These are phyloP conservation scores for Fraxinus cuspidata DNA, from an alignment of 257 asterid species.

Conservation along the genomic window DNA sequence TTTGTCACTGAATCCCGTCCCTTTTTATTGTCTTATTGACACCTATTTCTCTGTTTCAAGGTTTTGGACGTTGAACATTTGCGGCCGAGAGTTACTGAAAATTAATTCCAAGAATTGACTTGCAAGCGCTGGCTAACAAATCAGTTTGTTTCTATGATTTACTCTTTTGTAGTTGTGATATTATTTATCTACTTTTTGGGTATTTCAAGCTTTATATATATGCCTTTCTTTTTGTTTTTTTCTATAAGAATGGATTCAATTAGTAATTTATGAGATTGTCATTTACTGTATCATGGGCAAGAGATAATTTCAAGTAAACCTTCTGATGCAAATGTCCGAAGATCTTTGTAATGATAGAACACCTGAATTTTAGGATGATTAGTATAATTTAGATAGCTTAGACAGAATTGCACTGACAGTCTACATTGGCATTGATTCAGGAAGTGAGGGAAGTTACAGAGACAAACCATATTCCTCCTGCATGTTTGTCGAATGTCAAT, in stretches of 20 bases:
- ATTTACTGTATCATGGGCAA: too few species aligned
- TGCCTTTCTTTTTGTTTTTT: too few species aligned
- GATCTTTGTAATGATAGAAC: too few species aligned
- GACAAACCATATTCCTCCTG: conserved; percentile 82
- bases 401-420: not conserved
- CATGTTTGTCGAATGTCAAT: conserved; percentile 83
- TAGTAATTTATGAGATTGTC: too few species aligned
- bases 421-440: conserved; percentile 42
- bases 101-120: conserved; percentile 86
- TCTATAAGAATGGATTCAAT: too few species aligned
- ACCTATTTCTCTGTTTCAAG: conserved; percentile 38
- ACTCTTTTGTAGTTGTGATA: not conserved
- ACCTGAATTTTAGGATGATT: too few species aligned
- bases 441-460: conserved; percentile 91
- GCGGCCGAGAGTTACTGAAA: conserved; percentile 79
- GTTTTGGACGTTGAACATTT: conserved; percentile 92
- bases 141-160: conserved; percentile 29
- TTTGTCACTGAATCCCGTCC: not conserved
- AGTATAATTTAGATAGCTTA: too few species aligned
- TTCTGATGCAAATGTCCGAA: too few species aligned
- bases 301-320: too few species aligned
- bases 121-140: conserved; percentile 84
- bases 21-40: conserved; percentile 9
- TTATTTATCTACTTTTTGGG: not conserved
- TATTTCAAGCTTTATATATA: not conserved